Evolutionary conservation across 2,329 filamentous ascomycete species (phyloP), one percentile per base, ranked within the genome.

Genomic region (Ambrosiella beaveri): DNA sequence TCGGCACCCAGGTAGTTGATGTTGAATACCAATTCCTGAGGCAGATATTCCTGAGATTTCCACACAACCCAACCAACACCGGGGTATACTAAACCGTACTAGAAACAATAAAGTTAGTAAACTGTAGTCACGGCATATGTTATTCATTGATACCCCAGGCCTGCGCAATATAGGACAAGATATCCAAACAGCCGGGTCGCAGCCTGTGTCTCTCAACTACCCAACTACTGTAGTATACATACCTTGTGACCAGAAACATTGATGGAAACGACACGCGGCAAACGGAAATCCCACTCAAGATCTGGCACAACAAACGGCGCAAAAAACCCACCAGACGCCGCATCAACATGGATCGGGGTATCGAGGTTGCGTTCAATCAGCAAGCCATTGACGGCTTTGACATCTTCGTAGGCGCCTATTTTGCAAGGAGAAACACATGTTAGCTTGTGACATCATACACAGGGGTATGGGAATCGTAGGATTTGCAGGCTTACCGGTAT

Each of bases 1-100:
- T 96, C 88, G 9, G 91, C 90, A 54, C 91, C 91, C 5, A 96
- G 84, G 73, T 97, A 97, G 78, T 96, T 96, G 79, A 97, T 96
- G 77, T 95, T 96, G 80, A 97, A 97, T 65, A 97, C 88, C 19
- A 96, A 82, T 66, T 96, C 90, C 67, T 91, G 78, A 7, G 91
- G 91, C 2, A 95, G 78, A 71, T 77, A 93, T 69, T 93, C 84
- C 55, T 87, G 80, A 44, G 82, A 80, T 53, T 90, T 82, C 89
- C 90, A 96, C 63, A 96, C 76, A 9, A 91, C 82, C 91, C 91
- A 97, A 60, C 91, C 91, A 12, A 97, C 87, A 69, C 91, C 90
- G 0, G 90, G 90, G 68, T 96, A 95, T 54, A 94, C 75, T 17
- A 81, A 73, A 17, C 76, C 75, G 63, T 80, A 80, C 74, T 75